Evolutionary conservation across 371 early-diverging fungal genomes (phyloP).

Genomic region (Apophysomyces sp.): DNA sequence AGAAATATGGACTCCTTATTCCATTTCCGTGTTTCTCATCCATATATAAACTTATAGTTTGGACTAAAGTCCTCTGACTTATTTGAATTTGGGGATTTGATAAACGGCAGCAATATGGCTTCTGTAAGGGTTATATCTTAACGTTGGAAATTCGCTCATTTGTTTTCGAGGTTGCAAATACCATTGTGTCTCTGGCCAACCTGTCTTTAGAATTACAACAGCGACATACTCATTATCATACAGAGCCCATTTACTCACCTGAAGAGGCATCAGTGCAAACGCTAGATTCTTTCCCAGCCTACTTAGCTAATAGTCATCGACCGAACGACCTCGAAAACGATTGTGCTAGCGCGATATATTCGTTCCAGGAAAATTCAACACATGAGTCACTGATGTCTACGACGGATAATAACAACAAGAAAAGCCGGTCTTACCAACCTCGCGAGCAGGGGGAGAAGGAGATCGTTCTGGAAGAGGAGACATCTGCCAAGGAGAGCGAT

Average conservation of each 20-base stretch:
- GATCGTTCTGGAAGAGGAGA: background rate
- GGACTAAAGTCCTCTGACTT: constrained; percentile 25
- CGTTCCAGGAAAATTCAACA: background rate
- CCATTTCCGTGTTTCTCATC: constrained; percentile 1
- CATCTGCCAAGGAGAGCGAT: background rate
- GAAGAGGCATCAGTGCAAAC: background rate
- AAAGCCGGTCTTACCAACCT: background rate
- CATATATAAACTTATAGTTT: constrained; percentile 14
- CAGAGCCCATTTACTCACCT: background rate
- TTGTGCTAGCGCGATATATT: background rate
- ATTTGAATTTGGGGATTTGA: constrained; percentile 27
- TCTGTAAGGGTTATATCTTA: constrained; percentile 19
- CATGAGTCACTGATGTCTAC: background rate
- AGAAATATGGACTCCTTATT: background rate
- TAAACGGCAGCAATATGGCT: constrained; percentile 28
- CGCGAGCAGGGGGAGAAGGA: constrained; percentile 1
- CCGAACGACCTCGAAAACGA: background rate
- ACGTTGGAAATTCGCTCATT: background rate
- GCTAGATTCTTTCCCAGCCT: background rate
- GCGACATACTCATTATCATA: background rate
- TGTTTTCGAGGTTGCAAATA: constrained; percentile 5
- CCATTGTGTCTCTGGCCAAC: constrained; percentile 9
- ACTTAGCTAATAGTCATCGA: background rate
- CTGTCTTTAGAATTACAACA: background rate
- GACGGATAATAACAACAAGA: background rate